These are phyloP conservation scores for Pouteria campechiana DNA, from an alignment of 179 eudicot genomes.

Conservation along the genomic window DNA sequence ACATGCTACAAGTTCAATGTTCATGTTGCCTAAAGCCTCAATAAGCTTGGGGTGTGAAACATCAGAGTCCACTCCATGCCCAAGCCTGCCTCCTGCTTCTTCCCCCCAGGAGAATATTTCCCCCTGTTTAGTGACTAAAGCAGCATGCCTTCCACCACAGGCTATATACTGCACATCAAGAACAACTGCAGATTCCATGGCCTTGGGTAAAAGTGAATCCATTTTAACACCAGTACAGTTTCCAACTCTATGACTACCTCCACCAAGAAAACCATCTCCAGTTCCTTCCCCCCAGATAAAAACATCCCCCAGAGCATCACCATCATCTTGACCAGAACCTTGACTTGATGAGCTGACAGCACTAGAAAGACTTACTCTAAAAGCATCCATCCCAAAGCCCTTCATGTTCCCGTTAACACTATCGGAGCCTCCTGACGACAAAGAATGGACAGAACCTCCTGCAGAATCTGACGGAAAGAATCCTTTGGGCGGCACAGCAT, in stretches of 20 bases:
- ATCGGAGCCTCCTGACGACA: slow-evolving; percentile 90
- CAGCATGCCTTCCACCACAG: slow-evolving; percentile 90
- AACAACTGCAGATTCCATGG: slow-evolving; percentile 88
- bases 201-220: slow-evolving; percentile 85
- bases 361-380: slow-evolving; percentile 92
- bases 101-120: slow-evolving; percentile 99
- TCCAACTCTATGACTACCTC: slow-evolving; percentile 62
- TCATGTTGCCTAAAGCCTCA: slow-evolving; percentile 67
- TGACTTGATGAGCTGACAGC: slow-evolving; percentile 99
- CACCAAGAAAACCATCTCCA: slow-evolving; percentile 85
- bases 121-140: slow-evolving; percentile 92
- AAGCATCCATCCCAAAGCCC: slow-evolving; percentile 63
- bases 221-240: slow-evolving; percentile 41
- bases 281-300: slow-evolving; percentile 96
- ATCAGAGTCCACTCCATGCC: slow-evolving; percentile 95
- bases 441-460: slow-evolving; percentile 63
- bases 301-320: slow-evolving; percentile 93
- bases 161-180: slow-evolving; percentile 96
- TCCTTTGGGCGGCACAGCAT: slow-evolving; percentile 62
- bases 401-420: slow-evolving; percentile 70
- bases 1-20: slow-evolving; percentile 93
- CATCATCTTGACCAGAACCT: slow-evolving; percentile 97
- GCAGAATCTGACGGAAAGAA: slow-evolving; percentile 66
- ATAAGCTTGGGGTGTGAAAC: slow-evolving; percentile 87
- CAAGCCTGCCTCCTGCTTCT: slow-evolving; percentile 88